phyloP scores from a whole-genome alignment of 306 rosid species.

The Vicia faba region DNA sequence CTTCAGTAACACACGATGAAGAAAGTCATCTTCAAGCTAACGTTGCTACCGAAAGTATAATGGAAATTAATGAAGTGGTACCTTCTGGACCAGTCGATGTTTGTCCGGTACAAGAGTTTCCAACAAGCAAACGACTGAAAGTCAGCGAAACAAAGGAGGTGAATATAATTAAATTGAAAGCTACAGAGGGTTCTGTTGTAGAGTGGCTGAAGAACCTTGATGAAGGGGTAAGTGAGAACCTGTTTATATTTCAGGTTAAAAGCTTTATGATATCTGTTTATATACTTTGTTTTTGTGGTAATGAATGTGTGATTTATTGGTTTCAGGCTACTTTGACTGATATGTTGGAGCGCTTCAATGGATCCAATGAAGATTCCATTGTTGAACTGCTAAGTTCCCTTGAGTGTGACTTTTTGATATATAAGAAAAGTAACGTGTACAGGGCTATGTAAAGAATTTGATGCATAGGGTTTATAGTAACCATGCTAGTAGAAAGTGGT shows the following conservation, averaged over 20 bases:
- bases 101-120: conserved; percentile 35
- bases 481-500: conserved; percentile 6
- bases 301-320: conserved; percentile 19
- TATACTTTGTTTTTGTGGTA: conserved; percentile 9
- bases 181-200: conserved; percentile 62
- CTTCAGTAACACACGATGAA: conserved; percentile 12
- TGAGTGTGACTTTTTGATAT: conserved; percentile 70
- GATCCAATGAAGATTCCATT: conserved; percentile 57
- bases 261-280: conserved; percentile 15
- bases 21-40: conserved; percentile 37
- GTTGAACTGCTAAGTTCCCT: conserved; percentile 56
- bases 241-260: conserved; percentile 13
- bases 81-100: conserved; percentile 40
- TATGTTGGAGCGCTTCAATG: conserved; percentile 65
- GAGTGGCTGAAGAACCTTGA: conserved; percentile 64
- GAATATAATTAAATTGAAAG: conserved; percentile 42
- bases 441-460: conserved; percentile 50
- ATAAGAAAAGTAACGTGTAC: conserved; percentile 56
- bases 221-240: conserved; percentile 61
- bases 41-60: conserved; percentile 19
- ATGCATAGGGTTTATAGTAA: background rate
- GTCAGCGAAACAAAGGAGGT: conserved; percentile 43
- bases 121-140: conserved; percentile 58
- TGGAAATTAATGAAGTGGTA: conserved; percentile 37
- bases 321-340: conserved; percentile 63